Percentiles rank a stretch among this genome's conserved stretches.
Conservation (phyloP, 2,329 filamentous ascomycete genomes). For the Cordyceps cateniannulata region DNA sequence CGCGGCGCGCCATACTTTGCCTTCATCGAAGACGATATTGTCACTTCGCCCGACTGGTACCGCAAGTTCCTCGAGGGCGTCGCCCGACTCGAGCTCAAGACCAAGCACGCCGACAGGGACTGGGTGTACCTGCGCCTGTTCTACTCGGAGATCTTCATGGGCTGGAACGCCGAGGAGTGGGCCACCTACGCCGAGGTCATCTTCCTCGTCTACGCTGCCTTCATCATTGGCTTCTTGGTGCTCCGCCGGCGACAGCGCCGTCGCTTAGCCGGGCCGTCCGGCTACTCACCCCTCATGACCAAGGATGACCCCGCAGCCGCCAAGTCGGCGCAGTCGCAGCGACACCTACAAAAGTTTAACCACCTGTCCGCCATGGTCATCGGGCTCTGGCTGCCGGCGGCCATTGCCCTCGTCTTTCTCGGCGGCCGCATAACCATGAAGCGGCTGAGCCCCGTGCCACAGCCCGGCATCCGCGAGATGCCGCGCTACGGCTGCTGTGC, state of each 20-base stretch:
- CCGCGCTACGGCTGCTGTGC: conserved; percentile 32
- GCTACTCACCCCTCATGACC: conserved; percentile 1
- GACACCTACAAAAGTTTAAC: conserved; percentile 17
- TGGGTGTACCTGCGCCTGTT: conserved; percentile 34
- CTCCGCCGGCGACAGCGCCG: conserved; percentile 8
- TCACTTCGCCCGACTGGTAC: conserved; percentile 30
- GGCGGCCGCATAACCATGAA: conserved; percentile 23
- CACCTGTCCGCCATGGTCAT: conserved; percentile 21
- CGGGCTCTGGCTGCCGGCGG: conserved; percentile 27
- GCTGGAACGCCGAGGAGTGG: conserved; percentile 32
- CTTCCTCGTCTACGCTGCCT: conserved; percentile 20
- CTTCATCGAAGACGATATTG: conserved; percentile 31
- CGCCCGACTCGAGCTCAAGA: conserved; percentile 21
- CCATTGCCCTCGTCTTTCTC: conserved; percentile 24
- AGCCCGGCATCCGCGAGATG: conserved; percentile 27
- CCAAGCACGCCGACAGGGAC: conserved; percentile 16
- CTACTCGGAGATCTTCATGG: conserved; percentile 32
- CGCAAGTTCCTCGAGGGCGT: conserved; percentile 23
- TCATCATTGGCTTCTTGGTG: conserved; percentile 18
- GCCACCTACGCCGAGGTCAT: conserved; percentile 23
- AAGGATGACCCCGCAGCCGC: not conserved
- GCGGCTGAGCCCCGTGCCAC: conserved; percentile 19
- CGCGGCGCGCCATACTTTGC: conserved; percentile 27
- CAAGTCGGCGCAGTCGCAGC: conserved; percentile 11
- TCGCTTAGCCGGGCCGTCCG: not conserved